Evolutionary conservation across 805 yeast genomes (phyloP).

Genomic region (Ogataea corticis): DNA sequence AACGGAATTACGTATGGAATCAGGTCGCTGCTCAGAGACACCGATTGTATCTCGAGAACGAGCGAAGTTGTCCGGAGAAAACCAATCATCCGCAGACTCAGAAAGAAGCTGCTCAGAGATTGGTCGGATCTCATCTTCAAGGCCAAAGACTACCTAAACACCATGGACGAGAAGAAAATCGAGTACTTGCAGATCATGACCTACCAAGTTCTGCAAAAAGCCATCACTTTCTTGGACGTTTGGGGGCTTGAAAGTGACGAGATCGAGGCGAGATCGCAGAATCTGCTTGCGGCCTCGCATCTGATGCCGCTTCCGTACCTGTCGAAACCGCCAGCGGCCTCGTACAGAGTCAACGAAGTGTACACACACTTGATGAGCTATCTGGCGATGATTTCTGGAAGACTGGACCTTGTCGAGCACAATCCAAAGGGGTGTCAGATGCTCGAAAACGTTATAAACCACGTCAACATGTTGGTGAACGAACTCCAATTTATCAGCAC

Average conservation of each 20-base stretch:
- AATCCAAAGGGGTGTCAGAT: conserved; percentile 69
- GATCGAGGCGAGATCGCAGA: conserved; percentile 27
- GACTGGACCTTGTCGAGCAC: conserved; percentile 75
- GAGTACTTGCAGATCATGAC: conserved; percentile 63
- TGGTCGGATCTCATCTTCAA: conserved; percentile 79
- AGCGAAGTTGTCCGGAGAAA: conserved; percentile 65
- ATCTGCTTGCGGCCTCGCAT: conserved; percentile 6
- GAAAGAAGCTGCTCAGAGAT: conserved; percentile 72
- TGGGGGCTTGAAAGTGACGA: conserved; percentile 68
- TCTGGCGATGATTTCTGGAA: conserved; percentile 67
- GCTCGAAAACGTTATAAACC: conserved; percentile 66
- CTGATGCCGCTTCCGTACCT: conserved; percentile 43
- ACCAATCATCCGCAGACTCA: conserved; percentile 58
- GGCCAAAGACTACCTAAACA: conserved; percentile 72
- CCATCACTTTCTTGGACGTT: conserved; percentile 62
- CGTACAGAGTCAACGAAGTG: conserved; percentile 63
- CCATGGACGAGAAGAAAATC: conserved; percentile 56
- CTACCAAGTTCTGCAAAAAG: conserved; percentile 65
- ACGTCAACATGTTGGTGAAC: conserved; percentile 60
- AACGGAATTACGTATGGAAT: conserved; percentile 77
- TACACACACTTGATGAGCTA: conserved; percentile 60
- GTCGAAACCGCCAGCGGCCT: conserved; percentile 57
- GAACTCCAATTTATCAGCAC: conserved; percentile 45
- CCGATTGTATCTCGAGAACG: conserved; percentile 75
- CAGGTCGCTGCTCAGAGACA: conserved; percentile 57